phyloP scores from a whole-genome alignment of 192 early-diverging fungal species.

The Dimargaris verticillata region DNA sequence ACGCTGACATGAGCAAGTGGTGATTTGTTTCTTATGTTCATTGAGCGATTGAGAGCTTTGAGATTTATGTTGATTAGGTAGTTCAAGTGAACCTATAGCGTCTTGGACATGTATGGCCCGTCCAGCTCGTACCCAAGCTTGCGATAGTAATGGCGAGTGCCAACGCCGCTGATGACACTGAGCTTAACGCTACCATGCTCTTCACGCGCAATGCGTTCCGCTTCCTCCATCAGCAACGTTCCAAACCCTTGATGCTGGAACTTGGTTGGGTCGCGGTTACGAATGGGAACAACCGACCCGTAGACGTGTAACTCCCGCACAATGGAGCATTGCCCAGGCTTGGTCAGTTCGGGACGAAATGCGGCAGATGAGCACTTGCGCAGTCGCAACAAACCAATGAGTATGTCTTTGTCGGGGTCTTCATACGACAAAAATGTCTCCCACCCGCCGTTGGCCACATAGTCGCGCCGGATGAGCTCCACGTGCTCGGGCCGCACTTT shows the following conservation, averaged over 20 bases:
- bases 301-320: slow-evolving; percentile 98
- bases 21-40: too few species aligned
- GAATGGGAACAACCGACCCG: slow-evolving; percentile 89
- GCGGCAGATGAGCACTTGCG: slow-evolving; percentile 79
- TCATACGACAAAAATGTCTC: slow-evolving; percentile 98
- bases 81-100: slow-evolving; percentile 19
- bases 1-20: too few species aligned
- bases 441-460: slow-evolving; percentile 96
- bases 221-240: slow-evolving; percentile 97
- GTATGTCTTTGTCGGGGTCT: slow-evolving; percentile 89
- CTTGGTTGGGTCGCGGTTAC: slow-evolving; percentile 88
- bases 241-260: slow-evolving; percentile 99
- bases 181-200: slow-evolving; percentile 92
- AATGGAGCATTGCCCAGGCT: slow-evolving; percentile 64
- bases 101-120: slow-evolving; percentile 94
- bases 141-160: slow-evolving; percentile 92
- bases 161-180: slow-evolving; percentile 93
- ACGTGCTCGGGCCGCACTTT: slow-evolving; percentile 88
- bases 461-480: slow-evolving; percentile 94
- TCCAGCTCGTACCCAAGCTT: slow-evolving; percentile 93
- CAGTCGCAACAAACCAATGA: slow-evolving; percentile 85
- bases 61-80: too few species aligned
- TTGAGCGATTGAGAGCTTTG: too few species aligned
- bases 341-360: slow-evolving; percentile 83
- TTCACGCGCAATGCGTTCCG: slow-evolving; percentile 91